Conservation (phyloP, 345 rosid genomes). For the Eucalyptus erythrocorys region DNA sequence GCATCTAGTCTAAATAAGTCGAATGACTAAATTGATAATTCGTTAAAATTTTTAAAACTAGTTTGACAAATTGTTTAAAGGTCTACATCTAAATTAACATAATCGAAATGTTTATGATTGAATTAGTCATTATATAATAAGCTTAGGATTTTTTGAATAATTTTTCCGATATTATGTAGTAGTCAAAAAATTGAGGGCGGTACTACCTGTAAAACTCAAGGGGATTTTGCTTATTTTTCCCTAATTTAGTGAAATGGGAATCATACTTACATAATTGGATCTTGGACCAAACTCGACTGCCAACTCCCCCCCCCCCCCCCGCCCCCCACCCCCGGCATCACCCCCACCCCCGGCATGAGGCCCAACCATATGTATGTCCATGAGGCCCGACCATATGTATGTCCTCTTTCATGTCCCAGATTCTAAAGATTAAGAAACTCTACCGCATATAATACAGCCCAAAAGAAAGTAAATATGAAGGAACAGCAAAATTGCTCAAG, state of each 20-base stretch:
- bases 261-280: background rate
- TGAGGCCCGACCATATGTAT: background rate
- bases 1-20: too few species aligned
- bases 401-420: background rate
- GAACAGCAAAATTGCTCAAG: background rate
- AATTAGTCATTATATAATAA: too few species aligned
- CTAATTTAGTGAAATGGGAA: background rate
- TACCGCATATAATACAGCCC: background rate
- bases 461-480: background rate
- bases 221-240: background rate
- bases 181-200: background rate
- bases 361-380: too few species aligned
- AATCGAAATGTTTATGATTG: accelerated
- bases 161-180: background rate
- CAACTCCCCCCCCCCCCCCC: too few species aligned
- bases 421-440: background rate
- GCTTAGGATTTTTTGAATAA: too few species aligned
- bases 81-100: accelerated
- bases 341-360: too few species aligned
- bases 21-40: too few species aligned
- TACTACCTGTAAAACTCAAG: accelerated
- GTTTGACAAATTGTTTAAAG: too few species aligned
- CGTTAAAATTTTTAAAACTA: accelerated
- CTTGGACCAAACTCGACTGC: too few species aligned
- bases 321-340: too few species aligned